A percentile compares a stretch with the other conserved stretches of the same genome.
Evolutionary conservation across 768 basidiomycete species (phyloP).

Genomic region (Naganishia friedmannii): DNA sequence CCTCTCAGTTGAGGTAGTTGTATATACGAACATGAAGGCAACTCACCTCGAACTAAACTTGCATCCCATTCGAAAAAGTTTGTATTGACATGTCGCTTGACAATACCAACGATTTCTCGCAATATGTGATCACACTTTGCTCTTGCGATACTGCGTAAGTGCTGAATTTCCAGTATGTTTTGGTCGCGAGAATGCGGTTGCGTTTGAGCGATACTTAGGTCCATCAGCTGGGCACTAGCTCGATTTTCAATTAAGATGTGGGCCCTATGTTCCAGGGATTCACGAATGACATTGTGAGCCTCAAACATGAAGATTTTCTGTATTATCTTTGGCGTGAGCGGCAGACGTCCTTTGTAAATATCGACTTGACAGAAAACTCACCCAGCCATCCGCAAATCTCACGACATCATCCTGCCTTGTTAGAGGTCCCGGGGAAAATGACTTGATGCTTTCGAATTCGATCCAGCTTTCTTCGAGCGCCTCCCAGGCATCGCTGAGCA

Average conservation of each 20-base stretch:
- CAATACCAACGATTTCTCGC: slow-evolving; percentile 57
- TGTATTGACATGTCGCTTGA: slow-evolving; percentile 53
- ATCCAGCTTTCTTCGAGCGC: slow-evolving; percentile 77
- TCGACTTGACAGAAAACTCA: slow-evolving; percentile 51
- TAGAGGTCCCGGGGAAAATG: slow-evolving; percentile 41
- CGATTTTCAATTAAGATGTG: slow-evolving; percentile 31
- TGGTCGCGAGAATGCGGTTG: slow-evolving; percentile 36
- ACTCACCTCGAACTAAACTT: slow-evolving; percentile 57
- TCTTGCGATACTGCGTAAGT: slow-evolving; percentile 56
- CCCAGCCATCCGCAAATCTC: slow-evolving; percentile 79
- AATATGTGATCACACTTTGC: slow-evolving; percentile 57
- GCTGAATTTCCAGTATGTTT: slow-evolving; percentile 44
- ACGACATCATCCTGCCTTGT: slow-evolving; percentile 60
- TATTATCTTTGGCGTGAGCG: neutral
- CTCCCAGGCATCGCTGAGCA: slow-evolving; percentile 78
- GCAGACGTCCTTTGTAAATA: neutral
- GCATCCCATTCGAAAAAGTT: slow-evolving; percentile 78
- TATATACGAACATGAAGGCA: neutral
- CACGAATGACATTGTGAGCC: slow-evolving; percentile 79
- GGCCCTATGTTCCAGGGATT: slow-evolving; percentile 68
- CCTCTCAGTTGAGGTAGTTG: neutral
- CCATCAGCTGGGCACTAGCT: slow-evolving; percentile 35
- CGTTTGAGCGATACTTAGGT: slow-evolving; percentile 29
- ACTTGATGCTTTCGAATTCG: slow-evolving; percentile 67
- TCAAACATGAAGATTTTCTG: slow-evolving; percentile 82